These are phyloP conservation scores for Pseudogymnoascus pannorum DNA, from an alignment of 2,329 filamentous ascomycete genomes.

Conservation along the genomic window DNA sequence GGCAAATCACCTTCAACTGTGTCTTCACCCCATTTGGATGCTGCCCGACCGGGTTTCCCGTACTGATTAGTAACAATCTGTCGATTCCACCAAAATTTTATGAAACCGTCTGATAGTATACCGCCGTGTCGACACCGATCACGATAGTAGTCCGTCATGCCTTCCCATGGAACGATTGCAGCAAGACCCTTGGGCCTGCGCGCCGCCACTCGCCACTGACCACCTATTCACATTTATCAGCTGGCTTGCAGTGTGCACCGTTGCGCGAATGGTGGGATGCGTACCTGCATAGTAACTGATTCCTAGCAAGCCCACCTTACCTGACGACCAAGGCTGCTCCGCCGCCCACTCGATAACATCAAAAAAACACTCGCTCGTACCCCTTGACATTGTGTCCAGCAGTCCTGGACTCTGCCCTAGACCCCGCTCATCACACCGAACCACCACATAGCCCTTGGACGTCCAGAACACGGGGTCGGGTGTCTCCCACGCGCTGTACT, in stretches of 20 bases:
- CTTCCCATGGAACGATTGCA: constrained; percentile 48
- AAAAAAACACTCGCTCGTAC: constrained; percentile 44
- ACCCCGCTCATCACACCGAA: constrained; percentile 43
- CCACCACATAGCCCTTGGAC: constrained; percentile 33
- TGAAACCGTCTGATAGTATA: constrained; percentile 52
- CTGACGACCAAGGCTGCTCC: constrained; percentile 42
- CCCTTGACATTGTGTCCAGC: constrained; percentile 45
- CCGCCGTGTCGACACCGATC: constrained; percentile 56
- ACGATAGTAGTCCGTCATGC: constrained; percentile 48
- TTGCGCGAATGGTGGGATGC: not conserved
- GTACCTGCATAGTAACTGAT: constrained; percentile 44
- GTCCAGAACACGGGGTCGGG: constrained; percentile 39
- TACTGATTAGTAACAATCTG: constrained; percentile 65
- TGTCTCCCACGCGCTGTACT: constrained; percentile 38
- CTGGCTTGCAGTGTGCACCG: constrained; percentile 6
- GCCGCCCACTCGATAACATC: constrained; percentile 46
- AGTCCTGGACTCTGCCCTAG: constrained; percentile 44
- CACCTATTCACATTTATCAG: constrained; percentile 20
- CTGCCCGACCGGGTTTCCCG: constrained; percentile 43
- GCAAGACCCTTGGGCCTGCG: constrained; percentile 42
- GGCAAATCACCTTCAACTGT: constrained; percentile 53
- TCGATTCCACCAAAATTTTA: constrained; percentile 59
- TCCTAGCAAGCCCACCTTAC: constrained; percentile 43
- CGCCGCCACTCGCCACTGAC: constrained; percentile 48
- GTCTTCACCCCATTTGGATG: constrained; percentile 26